Conservation (phyloP, 805 yeast species). For the Lachancea thermotolerans region DNA sequence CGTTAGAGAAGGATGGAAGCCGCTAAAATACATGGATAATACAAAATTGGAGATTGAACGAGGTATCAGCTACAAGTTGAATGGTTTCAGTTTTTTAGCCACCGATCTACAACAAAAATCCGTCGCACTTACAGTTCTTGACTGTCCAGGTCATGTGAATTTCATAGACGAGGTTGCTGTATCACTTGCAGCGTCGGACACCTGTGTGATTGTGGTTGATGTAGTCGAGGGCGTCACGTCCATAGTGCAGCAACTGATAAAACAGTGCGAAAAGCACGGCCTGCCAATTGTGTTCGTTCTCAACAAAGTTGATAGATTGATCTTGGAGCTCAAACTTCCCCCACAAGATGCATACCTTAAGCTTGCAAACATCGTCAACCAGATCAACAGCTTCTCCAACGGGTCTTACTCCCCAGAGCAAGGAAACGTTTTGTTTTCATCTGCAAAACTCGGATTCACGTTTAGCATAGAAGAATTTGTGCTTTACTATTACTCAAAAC, state of each 20-base stretch:
- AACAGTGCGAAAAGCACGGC: conserved; percentile 44
- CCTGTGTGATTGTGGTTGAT: conserved; percentile 68
- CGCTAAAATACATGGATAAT: conserved; percentile 63
- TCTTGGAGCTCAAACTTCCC: conserved; percentile 71
- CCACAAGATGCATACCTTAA: conserved; percentile 69
- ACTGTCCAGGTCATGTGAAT: conserved; percentile 89
- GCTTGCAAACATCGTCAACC: conserved; percentile 51
- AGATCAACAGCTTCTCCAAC: conserved; percentile 51
- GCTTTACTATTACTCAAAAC: conserved; percentile 36
- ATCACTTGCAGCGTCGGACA: conserved; percentile 55
- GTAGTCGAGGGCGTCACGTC: conserved; percentile 73
- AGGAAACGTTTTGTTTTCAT: conserved; percentile 69
- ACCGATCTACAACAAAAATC: conserved; percentile 50
- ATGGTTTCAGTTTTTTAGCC: conserved; percentile 56
- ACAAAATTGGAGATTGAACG: conserved; percentile 62
- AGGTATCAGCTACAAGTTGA: conserved; percentile 58
- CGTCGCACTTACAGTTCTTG: conserved; percentile 55
- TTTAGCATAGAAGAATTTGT: conserved; percentile 69
- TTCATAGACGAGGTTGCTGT: conserved; percentile 69
- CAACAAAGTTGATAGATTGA: conserved; percentile 80
- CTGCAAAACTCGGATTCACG: conserved; percentile 52
- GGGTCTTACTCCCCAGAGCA: conserved; percentile 49
- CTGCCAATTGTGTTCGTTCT: conserved; percentile 54
- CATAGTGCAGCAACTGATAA: conserved; percentile 47
- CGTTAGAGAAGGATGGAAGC: conserved; percentile 36